Evolutionary conservation across 163 green algal genomes (phyloP), one percentile per base, ranked within the genome.

Genomic region (Prototheca stagnorum): DNA sequence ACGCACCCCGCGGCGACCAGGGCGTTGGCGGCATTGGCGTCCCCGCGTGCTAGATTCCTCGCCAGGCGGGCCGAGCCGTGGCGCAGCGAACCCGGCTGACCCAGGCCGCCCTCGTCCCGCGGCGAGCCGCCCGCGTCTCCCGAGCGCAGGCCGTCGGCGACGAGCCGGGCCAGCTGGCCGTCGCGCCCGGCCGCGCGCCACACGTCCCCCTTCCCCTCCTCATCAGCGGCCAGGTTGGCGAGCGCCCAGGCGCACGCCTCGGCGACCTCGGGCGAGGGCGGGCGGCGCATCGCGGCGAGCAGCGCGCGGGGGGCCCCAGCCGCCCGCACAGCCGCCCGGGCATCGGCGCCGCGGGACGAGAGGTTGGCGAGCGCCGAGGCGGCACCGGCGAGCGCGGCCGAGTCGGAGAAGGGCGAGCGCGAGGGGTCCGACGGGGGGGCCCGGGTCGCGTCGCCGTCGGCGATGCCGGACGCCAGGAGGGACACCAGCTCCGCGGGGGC

Each of bases 321-420:
- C 17, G 35, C 31, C 39, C 39, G 3, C 42, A 63, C 40, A 37
- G 29, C 35, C 3, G 15, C 26, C 40, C 40, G 39, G 35, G 35
- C 19, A 3, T 17, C 42, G 7, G 62, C 52, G 57, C 51, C 49
- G 52, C 62, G 62, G 51, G 41, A 57, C 15, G 40, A 54, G 14
- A 65, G 52, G 48, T 56, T 59, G 52, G 27, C 36, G 17, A 64
- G 47, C 1, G 57, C 57, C 1, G 42, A 48, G 14, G 57, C 57
- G 1, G 47, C 47, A 8, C 11, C 47, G 11, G 29, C 29, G 12
- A 15, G 9, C 14, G 14, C 12, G 20, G 9, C 44, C n/a, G 7
- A 11, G 44, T n/a, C 14, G 8, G 15, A 42, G 12, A 15, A 23
- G 28, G 7, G 7, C 9, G 44, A 16, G 28, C 8, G 46, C 46